phyloP scores from a whole-genome alignment of 441 rosid genomes.

The Erodium chrysanthum region DNA sequence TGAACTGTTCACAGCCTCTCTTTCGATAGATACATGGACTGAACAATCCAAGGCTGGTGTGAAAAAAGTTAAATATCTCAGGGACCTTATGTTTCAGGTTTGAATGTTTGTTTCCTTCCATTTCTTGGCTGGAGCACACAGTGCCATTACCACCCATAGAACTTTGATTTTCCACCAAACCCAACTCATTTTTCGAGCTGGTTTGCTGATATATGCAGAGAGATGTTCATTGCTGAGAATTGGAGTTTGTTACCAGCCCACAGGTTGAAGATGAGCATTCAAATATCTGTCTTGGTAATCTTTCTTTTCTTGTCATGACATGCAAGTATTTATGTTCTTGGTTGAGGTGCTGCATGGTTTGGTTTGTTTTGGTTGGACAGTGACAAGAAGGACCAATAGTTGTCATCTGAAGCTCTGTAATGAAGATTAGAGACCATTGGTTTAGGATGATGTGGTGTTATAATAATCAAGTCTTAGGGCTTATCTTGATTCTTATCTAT shows the following conservation, averaged over 20 bases:
- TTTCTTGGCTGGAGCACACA: not conserved
- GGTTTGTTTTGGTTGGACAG: not conserved
- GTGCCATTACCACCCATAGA: too few relatives aligned
- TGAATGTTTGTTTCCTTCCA: not conserved
- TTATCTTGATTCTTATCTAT: not conserved
- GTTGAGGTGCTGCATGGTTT: not conserved
- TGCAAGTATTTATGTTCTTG: not conserved
- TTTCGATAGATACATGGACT: not conserved
- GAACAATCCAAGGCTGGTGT: not conserved
- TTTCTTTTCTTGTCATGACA: not conserved
- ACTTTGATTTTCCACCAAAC: too few relatives aligned
- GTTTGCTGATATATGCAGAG: not conserved
- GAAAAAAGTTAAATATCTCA: not conserved
- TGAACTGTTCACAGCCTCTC: not conserved
- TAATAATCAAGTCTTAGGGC: not conserved
- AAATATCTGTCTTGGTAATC: too few relatives aligned
- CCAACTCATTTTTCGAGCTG: too few relatives aligned
- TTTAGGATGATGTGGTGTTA: not conserved
- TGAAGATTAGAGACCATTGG: not conserved
- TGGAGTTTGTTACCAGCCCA: not conserved
- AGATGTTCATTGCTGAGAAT: not conserved
- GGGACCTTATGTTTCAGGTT: not conserved
- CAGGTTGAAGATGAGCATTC: conserved; percentile 21
- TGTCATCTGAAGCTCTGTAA: not conserved
- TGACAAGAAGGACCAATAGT: not conserved